phyloP scores from a whole-genome alignment of 2,329 filamentous ascomycete genomes.

The Hymenotorrendiella dingleyae region DNA sequence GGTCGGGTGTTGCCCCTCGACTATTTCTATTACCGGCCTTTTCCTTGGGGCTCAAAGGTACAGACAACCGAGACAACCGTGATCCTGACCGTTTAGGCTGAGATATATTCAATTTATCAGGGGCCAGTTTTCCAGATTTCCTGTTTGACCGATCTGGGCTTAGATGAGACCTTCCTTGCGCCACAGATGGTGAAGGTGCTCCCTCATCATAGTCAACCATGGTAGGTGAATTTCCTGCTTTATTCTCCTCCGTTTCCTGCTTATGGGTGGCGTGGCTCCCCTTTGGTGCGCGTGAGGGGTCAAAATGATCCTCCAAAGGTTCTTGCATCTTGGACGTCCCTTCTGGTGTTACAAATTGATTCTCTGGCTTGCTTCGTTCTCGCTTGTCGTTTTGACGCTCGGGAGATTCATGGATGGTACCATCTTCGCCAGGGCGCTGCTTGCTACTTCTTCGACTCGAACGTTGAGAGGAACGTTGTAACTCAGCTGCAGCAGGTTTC shows the following conservation, averaged over 20 bases:
- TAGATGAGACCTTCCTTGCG: conserved; percentile 47
- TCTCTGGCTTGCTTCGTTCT: conserved; percentile 18
- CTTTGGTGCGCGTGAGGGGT: conserved; percentile 28
- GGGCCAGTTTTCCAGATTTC: conserved; percentile 42
- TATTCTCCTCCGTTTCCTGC: conserved; percentile 18
- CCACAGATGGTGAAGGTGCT: conserved; percentile 63
- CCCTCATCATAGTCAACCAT: conserved; percentile 46
- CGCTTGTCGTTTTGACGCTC: conserved; percentile 18
- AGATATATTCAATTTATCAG: conserved; percentile 40
- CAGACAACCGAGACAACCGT: conserved; percentile 52
- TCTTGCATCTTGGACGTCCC: conserved; percentile 27
- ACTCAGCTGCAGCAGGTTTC: conserved; percentile 47
- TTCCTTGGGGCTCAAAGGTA: conserved; percentile 34
- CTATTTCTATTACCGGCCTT: conserved; percentile 33
- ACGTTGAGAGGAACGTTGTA: conserved; percentile 46
- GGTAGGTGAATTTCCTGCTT: conserved; percentile 12
- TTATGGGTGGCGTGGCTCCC: conserved; percentile 19
- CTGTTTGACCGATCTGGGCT: conserved; percentile 34
- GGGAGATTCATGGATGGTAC: conserved; percentile 19
- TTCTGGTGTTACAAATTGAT: conserved; percentile 21
- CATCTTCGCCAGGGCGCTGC: conserved; percentile 33
- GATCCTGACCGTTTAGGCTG: conserved; percentile 55
- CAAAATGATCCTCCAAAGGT: conserved; percentile 24
- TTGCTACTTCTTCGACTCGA: conserved; percentile 40
- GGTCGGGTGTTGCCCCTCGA: conserved; percentile 24